Conservation (phyloP, 805 yeast genomes). For the Ogataea populi-albae region DNA sequence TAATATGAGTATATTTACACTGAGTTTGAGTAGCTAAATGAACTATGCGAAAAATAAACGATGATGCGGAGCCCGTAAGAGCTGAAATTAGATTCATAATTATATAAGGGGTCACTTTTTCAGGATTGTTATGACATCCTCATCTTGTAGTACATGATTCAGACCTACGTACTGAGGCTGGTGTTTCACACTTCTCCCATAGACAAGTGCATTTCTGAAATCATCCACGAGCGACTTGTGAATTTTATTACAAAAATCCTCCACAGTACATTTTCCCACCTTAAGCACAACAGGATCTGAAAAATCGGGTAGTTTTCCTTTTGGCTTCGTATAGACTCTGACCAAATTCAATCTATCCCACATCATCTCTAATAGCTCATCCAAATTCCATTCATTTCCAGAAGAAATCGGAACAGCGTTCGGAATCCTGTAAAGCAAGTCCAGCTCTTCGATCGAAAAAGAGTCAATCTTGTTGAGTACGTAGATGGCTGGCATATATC, state of each 20-base stretch:
- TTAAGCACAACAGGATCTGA: conserved; percentile 91
- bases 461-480: conserved; percentile 96
- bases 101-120: conserved; percentile 44
- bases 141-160: conserved; percentile 81
- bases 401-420: conserved; percentile 97
- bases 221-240: conserved; percentile 94
- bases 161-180: conserved; percentile 97
- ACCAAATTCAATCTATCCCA: conserved; percentile 91
- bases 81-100: no score
- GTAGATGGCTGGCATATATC: conserved; percentile 93
- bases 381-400: conserved; percentile 95
- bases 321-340: conserved; percentile 96
- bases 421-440: conserved; percentile 86
- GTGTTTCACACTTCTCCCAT: conserved; percentile 92
- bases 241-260: conserved; percentile 94
- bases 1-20: no score
- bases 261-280: conserved; percentile 77
- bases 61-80: no score
- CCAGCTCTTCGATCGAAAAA: conserved; percentile 89
- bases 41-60: no score
- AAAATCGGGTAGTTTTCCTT: conserved; percentile 91
- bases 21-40: no score
- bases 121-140: conserved; percentile 93
- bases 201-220: conserved; percentile 89
- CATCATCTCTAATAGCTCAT: conserved; percentile 90